A percentile compares a stretch with the other conserved stretches of the same genome.
Evolutionary conservation across 257 asterid genomes (phyloP).

Genomic region (Cordia subcordata): DNA sequence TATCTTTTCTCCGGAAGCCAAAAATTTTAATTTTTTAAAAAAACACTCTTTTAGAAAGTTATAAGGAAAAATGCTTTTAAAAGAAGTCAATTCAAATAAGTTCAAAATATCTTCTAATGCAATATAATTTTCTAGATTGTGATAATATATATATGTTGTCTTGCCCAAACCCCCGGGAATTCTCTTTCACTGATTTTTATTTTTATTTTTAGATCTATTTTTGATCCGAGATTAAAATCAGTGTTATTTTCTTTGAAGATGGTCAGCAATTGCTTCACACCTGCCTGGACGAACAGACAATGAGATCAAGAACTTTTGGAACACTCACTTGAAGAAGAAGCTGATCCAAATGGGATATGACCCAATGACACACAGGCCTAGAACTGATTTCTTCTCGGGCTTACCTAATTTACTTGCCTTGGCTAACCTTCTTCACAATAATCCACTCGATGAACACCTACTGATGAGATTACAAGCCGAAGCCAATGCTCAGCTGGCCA

Average conservation of each 20-base stretch:
- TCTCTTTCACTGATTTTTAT: too few species aligned
- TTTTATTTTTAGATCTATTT: too few species aligned
- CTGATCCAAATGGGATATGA: constrained; percentile 83
- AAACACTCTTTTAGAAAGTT: too few species aligned
- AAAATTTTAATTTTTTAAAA: too few species aligned
- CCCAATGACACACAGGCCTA: constrained; percentile 84
- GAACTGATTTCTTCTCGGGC: constrained; percentile 67
- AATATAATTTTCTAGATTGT: too few species aligned
- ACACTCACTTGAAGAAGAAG: constrained; percentile 85
- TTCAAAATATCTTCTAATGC: too few species aligned
- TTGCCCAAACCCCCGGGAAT: too few species aligned
- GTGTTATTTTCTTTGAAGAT: constrained; percentile 26
- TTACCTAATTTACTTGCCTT: constrained; percentile 74
- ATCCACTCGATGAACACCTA: constrained; percentile 46
- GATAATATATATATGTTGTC: too few species aligned
- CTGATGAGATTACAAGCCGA: constrained; percentile 41
- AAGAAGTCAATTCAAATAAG: too few species aligned
- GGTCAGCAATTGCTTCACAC: constrained; percentile 87
- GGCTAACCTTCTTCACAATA: constrained; percentile 59
- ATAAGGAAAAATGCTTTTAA: too few species aligned
- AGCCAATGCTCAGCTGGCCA: constrained; percentile 35
- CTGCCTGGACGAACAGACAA: constrained; percentile 60
- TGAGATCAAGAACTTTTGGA: constrained; percentile 74
- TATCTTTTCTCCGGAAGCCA: too few species aligned
- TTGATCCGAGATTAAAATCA: too few species aligned